Base-by-base conservation (phyloP, 169 alveolate species). In the Babesia bovis region DNA sequence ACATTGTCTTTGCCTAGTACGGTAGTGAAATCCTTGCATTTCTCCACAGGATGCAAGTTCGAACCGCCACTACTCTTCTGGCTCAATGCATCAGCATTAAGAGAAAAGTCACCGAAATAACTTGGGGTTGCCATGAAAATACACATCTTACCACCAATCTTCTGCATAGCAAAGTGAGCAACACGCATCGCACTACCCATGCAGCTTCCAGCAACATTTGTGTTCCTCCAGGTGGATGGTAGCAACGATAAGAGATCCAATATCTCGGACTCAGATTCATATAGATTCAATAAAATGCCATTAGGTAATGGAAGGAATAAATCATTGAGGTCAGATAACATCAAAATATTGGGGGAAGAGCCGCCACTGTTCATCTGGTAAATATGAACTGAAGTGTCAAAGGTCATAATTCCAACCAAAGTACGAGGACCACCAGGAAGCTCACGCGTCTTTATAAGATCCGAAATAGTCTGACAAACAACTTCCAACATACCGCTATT, bases 331-430 rank as follows among this genome's bases (percentile, higher is more conserved):
- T 94, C 97, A 9, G 98, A 90, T 38, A 94, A 95, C 7, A 91
- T 93, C 76, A 96, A 74, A 94, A 95, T 92, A 50, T 92, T 96
- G n/a, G 96, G 96, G 77, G 92, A 94, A 36, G 91, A 89, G 59
- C 86, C 82, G 36, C 85, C 85, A 30, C 84, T 79, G 75, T 84
- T 83, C 78, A 95, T 79, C 66, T 93, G 91, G 75, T 95, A 96
- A 89, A 97, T 96, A 86, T 97, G 99, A 12, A 96, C 94, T 45
- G 93, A 72, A 10, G 96, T 78, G 90, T 98, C 99, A 81, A 87
- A 98, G 7, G 99, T 94, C 68, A 98, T 90, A 35, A 98, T 93
- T 26, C 98, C 97, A 32, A 96, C 90, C 82, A 90, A 70, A 9
- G 98, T 91, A 57, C 99, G 85, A 17, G 94, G 90, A 41, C 88